A percentile compares a stretch with the other conserved stretches of the same genome.
Evolutionary conservation across 345 rosid genomes (phyloP).

Genomic region (Acer campestre): DNA sequence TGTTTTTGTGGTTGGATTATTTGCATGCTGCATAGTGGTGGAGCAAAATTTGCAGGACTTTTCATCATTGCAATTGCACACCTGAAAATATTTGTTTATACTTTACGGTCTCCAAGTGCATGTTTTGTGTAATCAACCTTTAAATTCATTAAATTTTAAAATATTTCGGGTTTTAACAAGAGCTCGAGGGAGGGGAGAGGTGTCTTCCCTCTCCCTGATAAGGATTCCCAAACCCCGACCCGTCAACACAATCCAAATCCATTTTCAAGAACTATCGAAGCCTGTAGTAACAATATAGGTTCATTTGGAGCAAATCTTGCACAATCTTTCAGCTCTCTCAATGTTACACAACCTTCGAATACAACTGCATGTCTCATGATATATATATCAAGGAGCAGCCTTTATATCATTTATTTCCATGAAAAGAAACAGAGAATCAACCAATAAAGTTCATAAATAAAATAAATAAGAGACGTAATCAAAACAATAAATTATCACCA

Average conservation of each 20-base stretch:
- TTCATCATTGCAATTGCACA: conserved; percentile 24
- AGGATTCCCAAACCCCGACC: no score
- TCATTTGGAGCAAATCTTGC: no score
- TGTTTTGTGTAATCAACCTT: neutral
- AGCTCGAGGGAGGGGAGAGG: no score
- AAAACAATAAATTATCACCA: neutral
- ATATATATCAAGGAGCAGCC: neutral
- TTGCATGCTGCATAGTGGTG: conserved; percentile 48
- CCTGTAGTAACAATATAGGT: no score
- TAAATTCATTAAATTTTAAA: no score
- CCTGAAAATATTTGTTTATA: conserved; percentile 13
- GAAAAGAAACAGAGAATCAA: neutral
- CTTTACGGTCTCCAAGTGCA: neutral
- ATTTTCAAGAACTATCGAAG: no score
- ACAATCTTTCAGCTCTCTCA: no score
- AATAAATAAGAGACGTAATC: neutral
- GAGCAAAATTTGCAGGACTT: conserved; percentile 51
- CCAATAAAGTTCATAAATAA: conserved; percentile 8
- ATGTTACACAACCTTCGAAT: no score
- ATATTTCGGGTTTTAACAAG: no score
- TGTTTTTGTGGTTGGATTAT: conserved; percentile 45
- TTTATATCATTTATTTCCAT: conserved; percentile 3
- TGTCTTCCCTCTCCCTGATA: no score
- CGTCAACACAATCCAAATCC: no score
- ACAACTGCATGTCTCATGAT: no score